phyloP scores from a whole-genome alignment of 169 alveolate genomes.

The Plasmodium relictum region DNA sequence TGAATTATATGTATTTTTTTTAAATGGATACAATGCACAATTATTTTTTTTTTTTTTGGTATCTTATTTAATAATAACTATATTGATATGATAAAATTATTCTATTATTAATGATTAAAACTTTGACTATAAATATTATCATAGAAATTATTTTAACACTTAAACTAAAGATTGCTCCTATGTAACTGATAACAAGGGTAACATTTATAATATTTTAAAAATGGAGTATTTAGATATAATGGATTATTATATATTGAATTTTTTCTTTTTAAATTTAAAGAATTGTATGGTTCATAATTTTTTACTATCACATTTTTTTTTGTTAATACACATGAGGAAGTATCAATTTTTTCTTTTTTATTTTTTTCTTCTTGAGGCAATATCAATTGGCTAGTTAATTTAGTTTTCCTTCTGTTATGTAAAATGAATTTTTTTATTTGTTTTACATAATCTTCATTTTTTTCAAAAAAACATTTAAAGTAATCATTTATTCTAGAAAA shows the following conservation, averaged over 20 bases:
- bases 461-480: slow-evolving; percentile 24
- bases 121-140: too few species aligned
- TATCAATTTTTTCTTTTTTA: background rate
- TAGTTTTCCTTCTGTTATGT: slow-evolving; percentile 38
- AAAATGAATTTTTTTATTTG: slow-evolving; percentile 37
- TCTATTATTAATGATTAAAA: too few species aligned
- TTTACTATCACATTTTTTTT: background rate
- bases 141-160: too few species aligned
- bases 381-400: slow-evolving; percentile 8
- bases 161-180: too few species aligned
- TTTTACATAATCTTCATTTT: slow-evolving; percentile 46
- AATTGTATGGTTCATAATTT: slow-evolving; percentile 14
- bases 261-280: background rate
- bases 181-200: background rate
- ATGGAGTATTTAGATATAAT: background rate
- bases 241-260: slow-evolving; percentile 2
- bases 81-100: too few species aligned
- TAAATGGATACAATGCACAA: too few species aligned
- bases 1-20: too few species aligned
- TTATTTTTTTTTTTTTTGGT: too few species aligned
- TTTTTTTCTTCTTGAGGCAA: slow-evolving; percentile 1
- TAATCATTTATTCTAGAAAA: slow-evolving; percentile 31
- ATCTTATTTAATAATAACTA: too few species aligned
- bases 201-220: slow-evolving; percentile 8
- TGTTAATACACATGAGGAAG: background rate